These are phyloP conservation scores for Cryptococcus sp. DNA, from an alignment of 1,284 basidiomycete species.

Conservation along the genomic window DNA sequence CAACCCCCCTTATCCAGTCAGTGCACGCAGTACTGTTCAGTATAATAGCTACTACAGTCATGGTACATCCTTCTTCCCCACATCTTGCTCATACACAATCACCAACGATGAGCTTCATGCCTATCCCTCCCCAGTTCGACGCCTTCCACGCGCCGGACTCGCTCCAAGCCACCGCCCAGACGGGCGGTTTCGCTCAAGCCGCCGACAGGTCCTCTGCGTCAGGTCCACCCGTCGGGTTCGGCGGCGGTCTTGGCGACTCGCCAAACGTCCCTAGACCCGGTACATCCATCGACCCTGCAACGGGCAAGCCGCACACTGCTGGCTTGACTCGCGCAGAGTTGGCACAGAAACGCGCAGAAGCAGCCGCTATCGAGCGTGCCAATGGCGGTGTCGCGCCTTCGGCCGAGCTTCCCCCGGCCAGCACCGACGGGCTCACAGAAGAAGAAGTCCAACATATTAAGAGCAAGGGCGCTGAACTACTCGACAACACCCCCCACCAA, in stretches of 20 bases:
- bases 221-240: neutral
- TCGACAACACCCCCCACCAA: conserved; percentile 17
- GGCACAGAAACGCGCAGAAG: conserved; percentile 27
- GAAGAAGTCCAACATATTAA: conserved; percentile 14
- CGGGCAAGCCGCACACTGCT: conserved; percentile 22
- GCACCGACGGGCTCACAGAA: conserved; percentile 1
- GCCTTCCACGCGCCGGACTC: neutral
- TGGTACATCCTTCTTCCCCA: neutral
- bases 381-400: neutral
- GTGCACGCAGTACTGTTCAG: too few relatives aligned
- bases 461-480: conserved; percentile 16
- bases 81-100: too few relatives aligned
- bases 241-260: conserved; percentile 29
- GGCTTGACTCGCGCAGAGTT: conserved; percentile 46
- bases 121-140: neutral
- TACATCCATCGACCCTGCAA: conserved; percentile 12
- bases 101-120: neutral
- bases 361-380: conserved; percentile 44
- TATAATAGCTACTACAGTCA: too few relatives aligned
- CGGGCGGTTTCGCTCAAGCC: conserved; percentile 29
- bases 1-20: too few relatives aligned
- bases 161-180: conserved; percentile 28
- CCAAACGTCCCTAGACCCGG: conserved; percentile 28
- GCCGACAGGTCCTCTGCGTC: conserved; percentile 4
- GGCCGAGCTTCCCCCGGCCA: neutral